Evolutionary conservation across 805 yeast genomes (phyloP).

Genomic region (Myxozyma udenii): DNA sequence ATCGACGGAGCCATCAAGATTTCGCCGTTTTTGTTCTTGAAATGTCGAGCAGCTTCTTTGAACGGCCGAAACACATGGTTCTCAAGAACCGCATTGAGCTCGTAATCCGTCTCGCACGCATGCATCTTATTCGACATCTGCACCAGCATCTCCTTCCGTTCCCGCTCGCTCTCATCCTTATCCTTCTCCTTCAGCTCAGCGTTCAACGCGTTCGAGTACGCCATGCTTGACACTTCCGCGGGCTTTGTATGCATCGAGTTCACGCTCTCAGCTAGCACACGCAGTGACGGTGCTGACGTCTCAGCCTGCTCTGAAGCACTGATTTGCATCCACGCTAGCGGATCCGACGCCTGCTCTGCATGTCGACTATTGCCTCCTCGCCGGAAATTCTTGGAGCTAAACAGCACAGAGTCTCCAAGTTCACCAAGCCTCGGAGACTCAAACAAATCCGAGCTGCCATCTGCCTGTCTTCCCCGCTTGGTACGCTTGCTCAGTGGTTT

Average conservation of each 20-base stretch:
- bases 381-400: background rate
- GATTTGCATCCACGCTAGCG: conserved; percentile 17
- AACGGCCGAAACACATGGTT: conserved; percentile 21
- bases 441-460: background rate
- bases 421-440: background rate
- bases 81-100: conserved; percentile 12
- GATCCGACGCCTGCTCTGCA: conserved; percentile 10
- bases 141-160: conserved; percentile 10
- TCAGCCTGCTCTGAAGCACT: background rate
- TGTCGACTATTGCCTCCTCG: background rate
- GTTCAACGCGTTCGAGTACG: no score
- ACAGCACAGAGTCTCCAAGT: background rate
- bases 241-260: background rate
- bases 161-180: conserved; percentile 11
- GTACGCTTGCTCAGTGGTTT: no score
- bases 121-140: conserved; percentile 12
- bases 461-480: background rate
- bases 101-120: conserved; percentile 18
- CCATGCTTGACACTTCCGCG: no score
- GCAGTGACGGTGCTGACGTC: conserved; percentile 20
- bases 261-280: conserved; percentile 12
- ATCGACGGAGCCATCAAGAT: conserved; percentile 12
- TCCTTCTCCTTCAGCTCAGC: background rate
- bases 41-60: conserved; percentile 11
- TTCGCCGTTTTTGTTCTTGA: conserved; percentile 9